Conservation (phyloP, 306 rosid species). For the Gleditsia sinensis region DNA sequence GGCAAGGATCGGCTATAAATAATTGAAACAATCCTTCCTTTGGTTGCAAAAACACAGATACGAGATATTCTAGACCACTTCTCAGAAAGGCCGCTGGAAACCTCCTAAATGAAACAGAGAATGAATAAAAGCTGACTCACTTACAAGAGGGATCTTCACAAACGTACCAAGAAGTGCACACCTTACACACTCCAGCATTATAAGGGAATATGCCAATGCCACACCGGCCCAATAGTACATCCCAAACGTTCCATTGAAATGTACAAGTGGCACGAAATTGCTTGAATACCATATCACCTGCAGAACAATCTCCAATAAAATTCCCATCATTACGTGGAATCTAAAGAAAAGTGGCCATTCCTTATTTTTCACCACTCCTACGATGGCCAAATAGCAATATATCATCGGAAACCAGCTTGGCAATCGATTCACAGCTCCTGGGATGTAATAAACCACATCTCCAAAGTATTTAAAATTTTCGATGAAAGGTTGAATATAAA, state of each 20-base stretch:
- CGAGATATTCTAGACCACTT: constrained; percentile 22
- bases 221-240: constrained; percentile 81
- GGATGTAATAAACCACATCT: constrained; percentile 60
- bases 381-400: constrained; percentile 58
- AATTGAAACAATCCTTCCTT: constrained; percentile 14
- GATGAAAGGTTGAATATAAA: constrained; percentile 57
- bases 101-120: constrained; percentile 59
- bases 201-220: constrained; percentile 56
- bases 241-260: constrained; percentile 73
- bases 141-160: constrained; percentile 67
- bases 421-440: constrained; percentile 69
- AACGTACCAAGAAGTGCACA: constrained; percentile 77
- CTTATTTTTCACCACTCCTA: constrained; percentile 66
- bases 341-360: constrained; percentile 68
- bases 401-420: constrained; percentile 75
- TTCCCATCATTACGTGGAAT: constrained; percentile 73
- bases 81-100: constrained; percentile 61
- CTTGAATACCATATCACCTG: constrained; percentile 64
- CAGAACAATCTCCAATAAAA: constrained; percentile 65
- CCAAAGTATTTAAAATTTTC: constrained; percentile 53
- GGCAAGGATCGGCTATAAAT: constrained; percentile 2
- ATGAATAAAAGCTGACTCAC: constrained; percentile 72
- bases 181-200: constrained; percentile 57
- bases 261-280: constrained; percentile 81
- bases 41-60: constrained; percentile 26